Conservation (phyloP, 139 green algal species). For the Chlamydomonas schloesseri region DNA sequence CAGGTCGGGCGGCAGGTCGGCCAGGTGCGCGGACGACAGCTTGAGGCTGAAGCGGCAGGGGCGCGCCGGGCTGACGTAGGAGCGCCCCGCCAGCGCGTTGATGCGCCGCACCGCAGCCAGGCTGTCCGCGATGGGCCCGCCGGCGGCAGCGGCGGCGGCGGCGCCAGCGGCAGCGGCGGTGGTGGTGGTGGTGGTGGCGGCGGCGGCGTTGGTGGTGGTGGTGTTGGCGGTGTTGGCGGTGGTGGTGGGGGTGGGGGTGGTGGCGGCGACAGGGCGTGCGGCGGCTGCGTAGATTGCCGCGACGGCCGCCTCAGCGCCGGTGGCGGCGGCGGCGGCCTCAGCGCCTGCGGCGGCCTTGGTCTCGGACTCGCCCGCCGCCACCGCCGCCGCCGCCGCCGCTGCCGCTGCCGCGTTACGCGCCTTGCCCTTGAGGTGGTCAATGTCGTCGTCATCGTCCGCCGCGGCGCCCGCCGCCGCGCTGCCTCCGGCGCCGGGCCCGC, state of each 20-base stretch:
- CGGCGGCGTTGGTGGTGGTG: too few relatives aligned
- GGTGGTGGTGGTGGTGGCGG: too few relatives aligned
- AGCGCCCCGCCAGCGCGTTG: background rate
- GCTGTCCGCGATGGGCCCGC: background rate
- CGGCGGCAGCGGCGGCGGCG: background rate
- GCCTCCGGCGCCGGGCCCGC: background rate
- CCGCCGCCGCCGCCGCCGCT: too few relatives aligned
- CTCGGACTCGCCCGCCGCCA: background rate
- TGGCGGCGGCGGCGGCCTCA: too few relatives aligned
- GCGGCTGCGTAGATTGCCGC: too few relatives aligned
- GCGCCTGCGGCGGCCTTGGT: background rate
- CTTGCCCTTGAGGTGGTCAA: background rate
- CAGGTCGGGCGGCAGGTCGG: conserved; percentile 23
- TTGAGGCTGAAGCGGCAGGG: conserved; percentile 22
- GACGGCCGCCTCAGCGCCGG: too few relatives aligned
- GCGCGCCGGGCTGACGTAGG: conserved; percentile 14
- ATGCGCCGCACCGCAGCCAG: background rate
- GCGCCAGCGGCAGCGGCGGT: background rate
- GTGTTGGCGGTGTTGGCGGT: too few relatives aligned
- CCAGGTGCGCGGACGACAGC: conserved; percentile 10
- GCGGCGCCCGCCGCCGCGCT: too few relatives aligned
- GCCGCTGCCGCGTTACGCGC: too few relatives aligned
- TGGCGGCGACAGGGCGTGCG: too few relatives aligned
- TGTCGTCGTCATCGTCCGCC: background rate
- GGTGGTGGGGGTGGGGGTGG: too few relatives aligned